Evolutionary conservation across 1,284 basidiomycete genomes (phyloP).

Genomic region (Ustilago loliicola): DNA sequence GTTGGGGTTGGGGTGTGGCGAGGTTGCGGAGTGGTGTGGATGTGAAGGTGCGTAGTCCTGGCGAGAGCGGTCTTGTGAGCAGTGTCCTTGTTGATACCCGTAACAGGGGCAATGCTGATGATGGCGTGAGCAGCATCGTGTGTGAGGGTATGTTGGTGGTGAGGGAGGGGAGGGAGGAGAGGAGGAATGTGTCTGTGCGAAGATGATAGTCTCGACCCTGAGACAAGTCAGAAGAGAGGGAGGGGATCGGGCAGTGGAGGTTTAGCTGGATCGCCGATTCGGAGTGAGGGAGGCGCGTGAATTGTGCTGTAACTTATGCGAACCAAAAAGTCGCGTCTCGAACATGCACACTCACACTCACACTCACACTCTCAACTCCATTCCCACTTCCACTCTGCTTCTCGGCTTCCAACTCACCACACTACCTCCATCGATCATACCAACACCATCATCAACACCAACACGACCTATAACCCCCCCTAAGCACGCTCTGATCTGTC

Average conservation of each 20-base stretch:
- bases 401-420: too few species aligned
- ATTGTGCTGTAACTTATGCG: conserved; percentile 4
- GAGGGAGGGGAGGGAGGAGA: background rate
- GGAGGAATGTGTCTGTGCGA: conserved; percentile 3
- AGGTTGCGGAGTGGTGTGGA: conserved; percentile 10
- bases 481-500: background rate
- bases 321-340: conserved; percentile 21
- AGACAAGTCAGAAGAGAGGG: background rate
- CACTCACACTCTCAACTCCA: background rate
- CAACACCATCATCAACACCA: conserved; percentile 11
- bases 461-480: background rate
- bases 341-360: conserved; percentile 5
- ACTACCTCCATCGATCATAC: background rate
- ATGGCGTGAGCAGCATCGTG: conserved; percentile 12
- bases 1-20: conserved; percentile 13
- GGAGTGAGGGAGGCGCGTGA: background rate
- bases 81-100: background rate
- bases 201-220: conserved; percentile 3
- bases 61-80: background rate
- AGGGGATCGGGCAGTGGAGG: background rate
- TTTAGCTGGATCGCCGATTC: conserved; percentile 14
- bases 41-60: conserved; percentile 5
- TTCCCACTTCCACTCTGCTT: background rate
- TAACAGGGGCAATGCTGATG: background rate
- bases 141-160: background rate